Percentiles rank a stretch among this genome's conserved stretches.
Conservation (phyloP, 2,329 filamentous ascomycete species). For the Beauveria sp. region DNA sequence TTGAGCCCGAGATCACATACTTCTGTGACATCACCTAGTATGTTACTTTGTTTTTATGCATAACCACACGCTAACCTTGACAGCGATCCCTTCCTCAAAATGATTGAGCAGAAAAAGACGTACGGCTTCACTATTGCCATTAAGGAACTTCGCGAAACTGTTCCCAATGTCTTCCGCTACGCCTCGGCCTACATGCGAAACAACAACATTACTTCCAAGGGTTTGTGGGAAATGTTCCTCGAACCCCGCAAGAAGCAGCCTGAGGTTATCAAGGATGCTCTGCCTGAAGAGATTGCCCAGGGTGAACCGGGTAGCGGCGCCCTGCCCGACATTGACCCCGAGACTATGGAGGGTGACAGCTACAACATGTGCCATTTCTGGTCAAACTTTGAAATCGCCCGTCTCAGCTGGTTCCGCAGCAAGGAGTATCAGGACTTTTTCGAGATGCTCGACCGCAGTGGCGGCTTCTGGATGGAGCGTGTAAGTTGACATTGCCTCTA, state of each 20-base stretch:
- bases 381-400: constrained; percentile 98
- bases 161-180: constrained; percentile 97
- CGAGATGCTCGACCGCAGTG: constrained; percentile 95
- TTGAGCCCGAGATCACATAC: constrained; percentile 99
- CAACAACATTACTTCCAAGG: constrained; percentile 84
- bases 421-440: constrained; percentile 98
- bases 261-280: constrained; percentile 50
- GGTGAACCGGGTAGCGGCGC: constrained; percentile 63
- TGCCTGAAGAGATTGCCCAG: constrained; percentile 76
- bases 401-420: constrained; percentile 91
- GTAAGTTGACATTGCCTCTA: constrained; percentile 41
- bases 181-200: constrained; percentile 95
- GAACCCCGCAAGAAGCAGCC: constrained; percentile 64
- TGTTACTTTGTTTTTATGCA: constrained; percentile 4
- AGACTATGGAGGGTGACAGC: constrained; percentile 92
- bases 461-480: constrained; percentile 98
- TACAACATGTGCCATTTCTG: constrained; percentile 99
- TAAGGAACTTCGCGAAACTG: constrained; percentile 94
- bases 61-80: constrained; percentile 8
- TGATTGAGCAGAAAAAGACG: constrained; percentile 92
- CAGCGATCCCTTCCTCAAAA: constrained; percentile 90
- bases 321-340: constrained; percentile 76
- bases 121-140: constrained; percentile 99
- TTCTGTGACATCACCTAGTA: constrained; percentile 99
- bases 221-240: constrained; percentile 97